Base-by-base conservation (phyloP, 306 rosid species). In the Malus sylvestris region DNA sequence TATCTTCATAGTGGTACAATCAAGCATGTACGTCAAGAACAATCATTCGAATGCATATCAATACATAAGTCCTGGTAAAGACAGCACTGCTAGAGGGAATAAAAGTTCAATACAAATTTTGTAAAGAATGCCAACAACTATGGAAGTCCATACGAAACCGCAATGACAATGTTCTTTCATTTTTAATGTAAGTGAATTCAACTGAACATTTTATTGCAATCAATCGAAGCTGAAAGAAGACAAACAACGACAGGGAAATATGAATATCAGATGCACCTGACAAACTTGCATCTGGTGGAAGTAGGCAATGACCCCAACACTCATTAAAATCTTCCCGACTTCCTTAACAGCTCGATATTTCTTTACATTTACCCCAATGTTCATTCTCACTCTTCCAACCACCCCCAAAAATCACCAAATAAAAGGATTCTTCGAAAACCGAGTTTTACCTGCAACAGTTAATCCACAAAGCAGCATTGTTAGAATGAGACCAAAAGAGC, bases 221-320 rank as follows among this genome's bases (percentile, higher is more conserved):
- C 58, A 69, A 22, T 32, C 10, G 61, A 74, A 75, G 58, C 68
- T 42, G 8, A 35, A 25, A 70, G 16, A 46, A 60, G 40, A 65
- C n/a, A 11, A 16, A 8, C 30, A 55, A 38, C 5, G 1, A 3
- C 68, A 18, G 33, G 61, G 76, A 67, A 74, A 73, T 3, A 49
- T 7, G 38, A 72, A 71, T 51, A 55, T 42, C 51, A 20, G 53
- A 62, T 72, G 62, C 80, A 91, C 98, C 97, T 94, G 97, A 82
- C 93, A 94, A 86, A 94, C 97, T 88, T 91, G 92, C 89, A 92
- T 94, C 84, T 90, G 87, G 84, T 87, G 96, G 61, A 80, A 89
- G 85, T 90, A 91, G 45, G 97, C 89, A 74, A 89, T 86, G 73
- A 87, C 76, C 82, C 98, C 96, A 85, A 89, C 97, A 84, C 87